Base-by-base conservation (phyloP, 176 grass and related monocot genomes). In the Chloris gayana region DNA sequence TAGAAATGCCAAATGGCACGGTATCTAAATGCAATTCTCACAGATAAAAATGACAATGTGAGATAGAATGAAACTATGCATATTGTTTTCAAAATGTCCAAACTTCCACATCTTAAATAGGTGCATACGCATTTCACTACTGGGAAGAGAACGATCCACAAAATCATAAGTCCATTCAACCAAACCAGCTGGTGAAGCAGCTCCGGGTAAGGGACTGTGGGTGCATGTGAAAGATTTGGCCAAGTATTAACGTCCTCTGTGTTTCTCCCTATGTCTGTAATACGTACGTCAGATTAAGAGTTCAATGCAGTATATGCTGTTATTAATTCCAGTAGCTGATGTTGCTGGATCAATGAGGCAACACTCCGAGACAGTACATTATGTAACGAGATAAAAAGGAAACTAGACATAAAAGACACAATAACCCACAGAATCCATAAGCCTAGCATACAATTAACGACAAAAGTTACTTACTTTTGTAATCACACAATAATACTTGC, bases 181-280 rank as follows among this genome's bases (percentile, higher is more conserved):
- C 9, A 39, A 30, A 11, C 37, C 58, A 17, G 49, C 12, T 6
- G 5, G 11, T 35, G 9, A 17, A 44, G 33, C 5, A 56, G 25
- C 34, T 61, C 78, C 12, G 7, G 38, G 25, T 81, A n/a, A 25
- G 29, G 34, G 39, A 47, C 60, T 41, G 8, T 50, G 13, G 7
- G n/a, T 39, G 51, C 21, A 63, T 57, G 56, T 24, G 11, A 30
- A 60, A 60, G 38, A 25, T 80, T 58, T 35, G 6, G 19, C 4
- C 29, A 37, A 50, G 15, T 86, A 72, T n/a, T 83, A 67, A 59
- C 60, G 59, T 61, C 38, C 6, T 50, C 49, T 37, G 49, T 50
- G 37, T 58, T 56, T 83, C 64, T 38, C 49, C 32, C 3, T 53
- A 73, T 60, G 35, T 82, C 22, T 42, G 57, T 26, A 86, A 80